These are phyloP conservation scores for Fusarium chlamydosporum DNA, from an alignment of 2,329 filamentous ascomycete species.

Conservation along the genomic window DNA sequence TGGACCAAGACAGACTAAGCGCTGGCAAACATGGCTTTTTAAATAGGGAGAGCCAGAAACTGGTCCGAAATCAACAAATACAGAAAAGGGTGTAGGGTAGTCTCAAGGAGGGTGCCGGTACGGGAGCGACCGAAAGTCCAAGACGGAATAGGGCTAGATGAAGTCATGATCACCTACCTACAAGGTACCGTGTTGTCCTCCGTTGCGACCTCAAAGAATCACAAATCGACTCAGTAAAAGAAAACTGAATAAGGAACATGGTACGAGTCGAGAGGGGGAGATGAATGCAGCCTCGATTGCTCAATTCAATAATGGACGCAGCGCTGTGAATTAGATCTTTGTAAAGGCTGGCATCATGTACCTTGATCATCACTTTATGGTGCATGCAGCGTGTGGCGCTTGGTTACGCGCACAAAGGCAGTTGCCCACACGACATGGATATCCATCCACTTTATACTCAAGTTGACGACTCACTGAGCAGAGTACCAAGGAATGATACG, in stretches of 20 bases:
- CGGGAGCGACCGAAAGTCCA: conserved; percentile 32
- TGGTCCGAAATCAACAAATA: background rate
- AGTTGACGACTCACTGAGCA: background rate
- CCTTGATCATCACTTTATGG: background rate
- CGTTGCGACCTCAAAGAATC: background rate
- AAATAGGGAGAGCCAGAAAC: background rate
- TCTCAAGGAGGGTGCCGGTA: conserved; percentile 4
- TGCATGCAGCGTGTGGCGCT: conserved; percentile 35
- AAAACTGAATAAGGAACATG: background rate
- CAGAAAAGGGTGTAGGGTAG: conserved; percentile 37
- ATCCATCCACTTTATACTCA: conserved; percentile 6
- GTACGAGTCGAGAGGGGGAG: background rate
- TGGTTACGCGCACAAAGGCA: conserved; percentile 40
- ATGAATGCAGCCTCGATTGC: background rate
- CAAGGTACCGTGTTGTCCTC: background rate
- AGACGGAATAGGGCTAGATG: conserved; percentile 47
- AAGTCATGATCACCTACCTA: conserved; percentile 41
- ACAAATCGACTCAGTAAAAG: background rate
- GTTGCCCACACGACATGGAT: conserved; percentile 40
- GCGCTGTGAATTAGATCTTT: background rate
- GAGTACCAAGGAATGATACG: conserved; percentile 1
- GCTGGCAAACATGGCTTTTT: background rate
- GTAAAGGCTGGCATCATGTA: background rate
- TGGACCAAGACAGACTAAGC: background rate
- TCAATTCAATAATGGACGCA: background rate